Conservation (phyloP, 305 asterid species). For the Andrographis paniculata region DNA sequence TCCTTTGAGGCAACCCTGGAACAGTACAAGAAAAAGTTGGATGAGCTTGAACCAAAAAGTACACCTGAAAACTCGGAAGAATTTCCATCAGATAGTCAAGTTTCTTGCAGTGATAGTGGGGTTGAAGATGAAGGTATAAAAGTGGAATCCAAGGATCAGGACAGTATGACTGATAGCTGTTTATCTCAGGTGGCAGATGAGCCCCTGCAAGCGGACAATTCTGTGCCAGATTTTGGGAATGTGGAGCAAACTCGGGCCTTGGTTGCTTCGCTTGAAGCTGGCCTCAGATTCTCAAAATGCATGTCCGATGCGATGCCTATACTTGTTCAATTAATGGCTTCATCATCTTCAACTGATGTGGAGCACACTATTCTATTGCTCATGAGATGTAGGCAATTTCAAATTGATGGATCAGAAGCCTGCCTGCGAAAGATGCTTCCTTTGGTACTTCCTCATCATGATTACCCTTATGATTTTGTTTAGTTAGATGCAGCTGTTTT, state of each 20-base stretch:
- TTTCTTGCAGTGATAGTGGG: slow-evolving; percentile 46
- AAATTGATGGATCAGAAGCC: slow-evolving; percentile 84
- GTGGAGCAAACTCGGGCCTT: slow-evolving; percentile 88
- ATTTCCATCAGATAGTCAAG: slow-evolving; percentile 36
- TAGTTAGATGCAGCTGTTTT: not conserved
- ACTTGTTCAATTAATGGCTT: slow-evolving; percentile 95
- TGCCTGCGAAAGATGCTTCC: slow-evolving; percentile 96
- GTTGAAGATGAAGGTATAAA: slow-evolving; percentile 39
- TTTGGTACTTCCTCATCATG: slow-evolving; percentile 55
- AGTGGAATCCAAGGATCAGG: slow-evolving; percentile 29
- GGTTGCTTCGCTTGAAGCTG: slow-evolving; percentile 95
- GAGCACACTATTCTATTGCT: slow-evolving; percentile 83
- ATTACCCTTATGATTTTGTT: slow-evolving; percentile 15
- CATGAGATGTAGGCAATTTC: slow-evolving; percentile 97
- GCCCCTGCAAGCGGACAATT: slow-evolving; percentile 29
- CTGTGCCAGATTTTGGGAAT: slow-evolving; percentile 90
- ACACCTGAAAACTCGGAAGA: slow-evolving; percentile 29
- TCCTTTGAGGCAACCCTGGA: slow-evolving; percentile 92
- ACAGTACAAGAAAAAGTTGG: slow-evolving; percentile 76
- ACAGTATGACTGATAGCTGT: slow-evolving; percentile 71
- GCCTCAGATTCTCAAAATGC: slow-evolving; percentile 75
- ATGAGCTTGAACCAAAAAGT: slow-evolving; percentile 53
- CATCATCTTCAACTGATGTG: slow-evolving; percentile 88
- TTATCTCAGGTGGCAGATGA: slow-evolving; percentile 36
- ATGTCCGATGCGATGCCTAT: slow-evolving; percentile 74